These are phyloP conservation scores for Euclidium syriacum DNA, from an alignment of 345 rosid genomes.

Conservation along the genomic window DNA sequence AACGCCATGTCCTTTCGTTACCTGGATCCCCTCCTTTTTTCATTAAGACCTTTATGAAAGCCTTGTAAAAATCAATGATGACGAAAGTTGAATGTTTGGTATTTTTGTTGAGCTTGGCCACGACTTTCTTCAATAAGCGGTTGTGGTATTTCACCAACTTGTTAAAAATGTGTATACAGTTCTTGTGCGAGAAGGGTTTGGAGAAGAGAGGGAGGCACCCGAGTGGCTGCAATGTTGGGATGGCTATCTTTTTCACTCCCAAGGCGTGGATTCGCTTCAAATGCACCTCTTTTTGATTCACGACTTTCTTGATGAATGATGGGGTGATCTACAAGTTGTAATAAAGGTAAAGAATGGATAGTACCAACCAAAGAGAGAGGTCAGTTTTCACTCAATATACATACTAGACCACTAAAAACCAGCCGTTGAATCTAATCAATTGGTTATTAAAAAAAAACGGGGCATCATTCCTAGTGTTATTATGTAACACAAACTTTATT, in stretches of 20 bases:
- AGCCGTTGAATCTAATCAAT: too few species aligned
- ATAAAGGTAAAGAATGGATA: too few species aligned
- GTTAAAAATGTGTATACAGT: conserved; percentile 37
- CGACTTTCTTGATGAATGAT: conserved; percentile 35
- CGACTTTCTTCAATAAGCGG: conserved; percentile 38
- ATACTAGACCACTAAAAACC: too few species aligned
- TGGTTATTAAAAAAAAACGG: too few species aligned
- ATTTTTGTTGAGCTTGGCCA: conserved; percentile 36
- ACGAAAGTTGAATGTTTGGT: conserved; percentile 27
- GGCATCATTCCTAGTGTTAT: too few species aligned
- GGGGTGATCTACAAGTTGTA: conserved; percentile 35
- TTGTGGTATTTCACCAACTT: conserved; percentile 42
- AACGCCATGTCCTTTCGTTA: background rate
- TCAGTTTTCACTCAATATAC: too few species aligned
- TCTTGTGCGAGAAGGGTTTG: conserved; percentile 15
- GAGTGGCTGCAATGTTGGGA: conserved; percentile 40
- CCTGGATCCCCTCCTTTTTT: conserved; percentile 25
- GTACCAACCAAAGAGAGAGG: too few species aligned
- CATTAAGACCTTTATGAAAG: conserved; percentile 33
- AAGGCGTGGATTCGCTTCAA: conserved; percentile 32
- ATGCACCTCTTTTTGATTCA: conserved; percentile 37
- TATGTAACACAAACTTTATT: too few species aligned
- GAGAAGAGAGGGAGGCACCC: conserved; percentile 59
- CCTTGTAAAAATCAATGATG: conserved; percentile 42
- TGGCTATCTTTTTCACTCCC: conserved; percentile 47